Evolutionary conservation across 108 stramenopile genomes (phyloP).

Genomic region (Chaetoceros tenuissimus): DNA sequence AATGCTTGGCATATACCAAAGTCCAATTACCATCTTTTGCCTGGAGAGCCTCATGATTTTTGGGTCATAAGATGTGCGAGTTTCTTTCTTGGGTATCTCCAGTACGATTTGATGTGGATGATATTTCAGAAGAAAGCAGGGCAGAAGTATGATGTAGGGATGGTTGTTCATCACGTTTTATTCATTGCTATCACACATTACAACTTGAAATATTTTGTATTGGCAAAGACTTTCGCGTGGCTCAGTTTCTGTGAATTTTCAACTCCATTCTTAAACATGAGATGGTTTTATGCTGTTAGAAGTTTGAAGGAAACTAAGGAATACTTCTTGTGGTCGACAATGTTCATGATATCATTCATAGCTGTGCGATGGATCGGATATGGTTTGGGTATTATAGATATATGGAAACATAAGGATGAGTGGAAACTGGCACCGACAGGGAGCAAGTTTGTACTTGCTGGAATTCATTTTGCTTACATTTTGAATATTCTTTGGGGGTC

Average conservation of each 20-base stretch:
- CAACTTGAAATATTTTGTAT: conserved; percentile 2
- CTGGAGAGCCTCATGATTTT: neutral
- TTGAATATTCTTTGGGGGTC: conserved; percentile 14
- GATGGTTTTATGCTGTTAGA: conserved; percentile 8
- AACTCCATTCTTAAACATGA: conserved; percentile 11
- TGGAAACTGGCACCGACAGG: neutral
- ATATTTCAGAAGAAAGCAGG: conserved; percentile 3
- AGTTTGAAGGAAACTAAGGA: neutral
- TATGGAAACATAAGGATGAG: neutral
- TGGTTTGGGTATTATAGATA: conserved; percentile 7
- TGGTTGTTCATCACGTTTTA: conserved; percentile 7
- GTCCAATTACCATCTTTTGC: conserved; percentile 1
- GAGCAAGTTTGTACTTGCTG: conserved; percentile 1
- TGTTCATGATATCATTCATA: conserved; percentile 7
- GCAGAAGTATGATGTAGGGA: neutral
- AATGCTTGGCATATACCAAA: conserved; percentile 6
- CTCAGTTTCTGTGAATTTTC: conserved; percentile 9
- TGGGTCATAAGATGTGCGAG: neutral
- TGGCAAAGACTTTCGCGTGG: conserved; percentile 16
- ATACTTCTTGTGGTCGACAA: neutral
- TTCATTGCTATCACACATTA: conserved; percentile 11
- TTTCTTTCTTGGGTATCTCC: conserved; percentile 13
- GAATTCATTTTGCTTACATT: conserved; percentile 6
- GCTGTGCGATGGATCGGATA: conserved; percentile 7
- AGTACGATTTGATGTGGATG: conserved; percentile 13